Base-by-base conservation (phyloP, 352 stramenopile species). In the Elongisporangium prolatum region DNA sequence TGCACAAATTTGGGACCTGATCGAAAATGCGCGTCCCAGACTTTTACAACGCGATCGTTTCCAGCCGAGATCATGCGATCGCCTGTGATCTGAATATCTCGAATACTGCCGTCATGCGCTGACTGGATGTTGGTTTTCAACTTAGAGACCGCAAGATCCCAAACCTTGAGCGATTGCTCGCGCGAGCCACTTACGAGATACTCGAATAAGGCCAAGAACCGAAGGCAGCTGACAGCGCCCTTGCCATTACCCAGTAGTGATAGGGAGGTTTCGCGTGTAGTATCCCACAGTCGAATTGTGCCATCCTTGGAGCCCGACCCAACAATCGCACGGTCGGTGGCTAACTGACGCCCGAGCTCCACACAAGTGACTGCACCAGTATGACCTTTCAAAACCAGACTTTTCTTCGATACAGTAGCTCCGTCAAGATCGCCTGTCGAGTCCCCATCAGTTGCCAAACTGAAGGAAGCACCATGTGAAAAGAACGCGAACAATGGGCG, bases 21-120 rank as follows among this genome's bases (percentile, higher is more conserved):
- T 44, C 83, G 80, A 65, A 92, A 91, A 49, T 77, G 52, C 0
- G 77, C 82, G 60, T 94, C 85, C 85, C 85, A 92, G 48, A 94
- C 75, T 51, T 92, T 92, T 2, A 81, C 79, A 5, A 79, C 75
- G 18, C 85, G 80, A 58, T 94, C 85, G 56, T 88, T 92, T 16
- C 67, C 69, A 4, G 85, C 80, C 13, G 83, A 91, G 56, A 92
- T 82, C 24, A 94, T 64, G 9, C 82, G 71, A 7, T 87, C 76
- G 20, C 80, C 85, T 0, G 83, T 89, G 57, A 89, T 69, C 60
- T 94, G 80, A 8, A 94, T 63, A 38, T 88, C 83, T 1, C 77
- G 75, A 40, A 92, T 62, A 25, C 65, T 64, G 17, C 75, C 69
- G 21, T 75, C 72, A 34, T 94, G 85, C 17, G 80, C 80, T 18